Evolutionary conservation across 768 basidiomycete genomes (phyloP), one percentile per base, ranked within the genome.

Genomic region (Phaeotremella fagi): DNA sequence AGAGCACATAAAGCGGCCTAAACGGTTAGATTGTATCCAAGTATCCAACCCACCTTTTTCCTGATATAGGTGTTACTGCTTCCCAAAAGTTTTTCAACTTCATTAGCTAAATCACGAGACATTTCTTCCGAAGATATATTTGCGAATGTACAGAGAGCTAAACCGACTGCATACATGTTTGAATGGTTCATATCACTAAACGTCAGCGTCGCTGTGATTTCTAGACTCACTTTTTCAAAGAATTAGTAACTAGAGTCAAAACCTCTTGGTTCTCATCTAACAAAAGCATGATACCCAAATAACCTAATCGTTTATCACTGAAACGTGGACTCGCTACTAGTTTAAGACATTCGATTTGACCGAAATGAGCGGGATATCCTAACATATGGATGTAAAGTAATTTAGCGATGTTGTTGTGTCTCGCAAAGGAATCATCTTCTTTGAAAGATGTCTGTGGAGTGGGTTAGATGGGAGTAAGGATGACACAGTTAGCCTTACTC

Each of bases 121-220:
- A 99, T 99, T 76, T 99, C 95, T 75, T 99, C 95, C 18, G 91
- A 95, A 9, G 95, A 90, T 62, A 98, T 98, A 70, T 98, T 97
- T 54, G 94, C 95, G 70, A 99, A 98, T 0, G 95, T 98, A 68
- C 91, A 97, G 29, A 99, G 82, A 1, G 91, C 94, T 51, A 99
- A 82, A 4, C 95, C 95, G 23, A 98, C 95, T 3, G 88, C 89
- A 74, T 97, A 98, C 89, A 95, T 95, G 76, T 97, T 97, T 1
- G 92, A 85, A 74, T 97, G 92, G 75, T 98, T 98, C 90, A 99
- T 89, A 77, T 99, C 95, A n/a, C n/a, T n/a, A n/a, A n/a, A n/a
- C n/a, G n/a, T n/a, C n/a, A n/a, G n/a, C n/a, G n/a, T n/a, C n/a
- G n/a, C n/a, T n/a, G n/a, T n/a, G n/a, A n/a, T n/a, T n/a, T n/a